These are phyloP conservation scores for Paramecium octaurelia DNA, from an alignment of 73 alveolate genomes.

Conservation along the genomic window DNA sequence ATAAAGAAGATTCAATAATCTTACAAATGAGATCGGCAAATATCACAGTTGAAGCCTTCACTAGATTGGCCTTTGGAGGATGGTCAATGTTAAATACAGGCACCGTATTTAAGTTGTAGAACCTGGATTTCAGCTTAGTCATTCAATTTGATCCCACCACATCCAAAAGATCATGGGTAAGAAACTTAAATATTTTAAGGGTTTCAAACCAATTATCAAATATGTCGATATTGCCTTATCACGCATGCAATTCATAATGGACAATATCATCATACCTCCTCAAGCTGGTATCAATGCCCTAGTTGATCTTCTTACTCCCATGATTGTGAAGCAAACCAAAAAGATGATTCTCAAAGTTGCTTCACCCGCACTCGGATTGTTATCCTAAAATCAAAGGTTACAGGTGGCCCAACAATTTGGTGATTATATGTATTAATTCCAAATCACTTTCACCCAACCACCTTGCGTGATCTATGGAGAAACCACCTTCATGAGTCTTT, in stretches of 20 bases:
- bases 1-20: neutral
- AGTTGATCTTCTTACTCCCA: neutral
- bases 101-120: neutral
- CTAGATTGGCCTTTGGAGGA: constrained; percentile 16
- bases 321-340: neutral
- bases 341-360: neutral
- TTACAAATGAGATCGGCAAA: neutral
- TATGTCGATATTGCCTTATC: neutral
- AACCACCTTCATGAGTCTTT: neutral
- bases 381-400: neutral
- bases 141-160: constrained; percentile 1
- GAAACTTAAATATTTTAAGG: neutral
- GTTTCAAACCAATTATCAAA: constrained; percentile 7
- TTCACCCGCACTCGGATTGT: neutral
- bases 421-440: neutral
- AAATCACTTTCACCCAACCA: neutral
- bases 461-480: neutral
- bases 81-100: neutral
- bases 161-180: constrained; percentile 21
- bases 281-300: neutral
- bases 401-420: neutral
- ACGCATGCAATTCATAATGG: neutral
- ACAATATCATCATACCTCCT: neutral
- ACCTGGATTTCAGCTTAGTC: neutral
- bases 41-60: neutral